phyloP scores from a whole-genome alignment of 495 filamentous ascomycete species.

The Lasiosphaeria hispida region DNA sequence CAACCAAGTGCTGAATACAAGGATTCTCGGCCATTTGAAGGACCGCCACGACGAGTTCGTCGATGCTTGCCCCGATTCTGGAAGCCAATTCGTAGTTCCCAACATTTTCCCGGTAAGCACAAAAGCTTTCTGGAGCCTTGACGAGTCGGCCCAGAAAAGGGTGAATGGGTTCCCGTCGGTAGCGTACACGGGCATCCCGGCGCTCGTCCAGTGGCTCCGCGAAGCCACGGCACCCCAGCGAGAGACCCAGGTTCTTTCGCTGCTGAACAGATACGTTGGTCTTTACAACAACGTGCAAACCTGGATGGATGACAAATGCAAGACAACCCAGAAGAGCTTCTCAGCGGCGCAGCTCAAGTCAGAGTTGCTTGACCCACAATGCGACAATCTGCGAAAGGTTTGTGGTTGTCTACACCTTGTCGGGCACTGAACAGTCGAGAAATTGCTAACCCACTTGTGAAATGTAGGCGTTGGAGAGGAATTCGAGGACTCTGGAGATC shows the following conservation, averaged over 20 bases:
- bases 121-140: conserved; percentile 23
- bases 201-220: conserved; percentile 16
- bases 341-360: conserved; percentile 1
- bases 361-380: not conserved
- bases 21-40: conserved; percentile 6
- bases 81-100: not conserved
- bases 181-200: conserved; percentile 27
- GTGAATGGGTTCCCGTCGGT: conserved; percentile 17
- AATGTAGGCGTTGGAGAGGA: not conserved
- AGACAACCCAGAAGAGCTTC: not conserved
- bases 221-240: conserved; percentile 14
- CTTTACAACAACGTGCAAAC: conserved; percentile 12
- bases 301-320: conserved; percentile 13
- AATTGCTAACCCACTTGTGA: no score
- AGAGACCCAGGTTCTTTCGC: conserved; percentile 4
- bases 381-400: not conserved
- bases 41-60: conserved; percentile 1
- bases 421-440: no score
- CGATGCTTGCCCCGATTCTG: not conserved
- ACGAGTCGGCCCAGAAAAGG: not conserved
- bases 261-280: conserved; percentile 13
- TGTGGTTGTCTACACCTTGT: not conserved
- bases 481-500: not conserved
- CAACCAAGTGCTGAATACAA: not conserved
- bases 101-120: conserved; percentile 14